phyloP scores from a whole-genome alignment of 2,329 filamentous ascomycete species.

The Biscogniauxia marginata region DNA sequence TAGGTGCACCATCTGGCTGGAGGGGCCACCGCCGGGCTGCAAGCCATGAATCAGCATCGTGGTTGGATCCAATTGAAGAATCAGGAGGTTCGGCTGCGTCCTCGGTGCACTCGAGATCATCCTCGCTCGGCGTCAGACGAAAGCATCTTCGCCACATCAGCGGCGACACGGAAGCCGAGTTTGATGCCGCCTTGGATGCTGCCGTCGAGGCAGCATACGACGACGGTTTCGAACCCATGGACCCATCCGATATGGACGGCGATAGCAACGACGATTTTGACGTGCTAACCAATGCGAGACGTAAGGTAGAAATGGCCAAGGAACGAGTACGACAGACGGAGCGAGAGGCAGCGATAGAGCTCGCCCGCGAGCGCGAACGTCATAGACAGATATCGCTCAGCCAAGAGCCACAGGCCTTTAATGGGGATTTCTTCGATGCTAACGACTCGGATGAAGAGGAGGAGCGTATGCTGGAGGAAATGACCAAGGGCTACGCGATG shows the following conservation, averaged over 20 bases:
- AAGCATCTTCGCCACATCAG: conserved; percentile 69
- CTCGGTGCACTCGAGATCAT: conserved; percentile 78
- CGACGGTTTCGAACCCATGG: conserved; percentile 78
- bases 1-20: not conserved
- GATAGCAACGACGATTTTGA: conserved; percentile 41
- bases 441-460: conserved; percentile 71
- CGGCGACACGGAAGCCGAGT: conserved; percentile 79
- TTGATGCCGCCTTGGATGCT: conserved; percentile 90
- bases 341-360: conserved; percentile 61
- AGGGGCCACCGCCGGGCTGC: conserved; percentile 53
- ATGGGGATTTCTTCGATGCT: conserved; percentile 62
- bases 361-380: conserved; percentile 60
- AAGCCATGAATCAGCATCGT: conserved; percentile 81
- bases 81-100: conserved; percentile 77
- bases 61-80: conserved; percentile 93
- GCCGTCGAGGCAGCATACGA: conserved; percentile 96
- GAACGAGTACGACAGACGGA: conserved; percentile 74
- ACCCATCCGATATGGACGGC: conserved; percentile 42
- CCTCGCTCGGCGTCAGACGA: conserved; percentile 64
- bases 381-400: conserved; percentile 40
- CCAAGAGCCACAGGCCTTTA: conserved; percentile 46
- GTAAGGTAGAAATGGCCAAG: conserved; percentile 72
- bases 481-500: conserved; percentile 79
- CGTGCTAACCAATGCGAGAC: conserved; percentile 54
- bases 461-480: conserved; percentile 79